phyloP scores from a whole-genome alignment of 164 flowering plant species.

The Magnolia sinica region DNA sequence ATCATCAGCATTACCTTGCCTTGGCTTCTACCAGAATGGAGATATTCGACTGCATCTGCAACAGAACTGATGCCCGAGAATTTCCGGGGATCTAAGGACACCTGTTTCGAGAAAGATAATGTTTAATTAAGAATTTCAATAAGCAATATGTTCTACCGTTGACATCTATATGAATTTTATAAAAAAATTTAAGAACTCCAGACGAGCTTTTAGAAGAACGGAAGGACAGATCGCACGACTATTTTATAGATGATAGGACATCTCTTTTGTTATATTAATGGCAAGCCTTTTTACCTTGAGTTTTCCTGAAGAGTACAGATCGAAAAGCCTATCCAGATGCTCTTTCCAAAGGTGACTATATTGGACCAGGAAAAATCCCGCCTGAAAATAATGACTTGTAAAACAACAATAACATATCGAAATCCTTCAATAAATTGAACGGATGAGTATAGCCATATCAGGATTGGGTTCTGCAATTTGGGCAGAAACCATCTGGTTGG shows the following conservation, averaged over 20 bases:
- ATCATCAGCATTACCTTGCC: conserved; percentile 67
- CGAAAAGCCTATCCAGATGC: conserved; percentile 64
- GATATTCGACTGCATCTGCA: conserved; percentile 95
- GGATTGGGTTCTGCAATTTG: neutral
- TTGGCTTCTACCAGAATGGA: conserved; percentile 91
- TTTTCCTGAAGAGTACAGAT: conserved; percentile 65
- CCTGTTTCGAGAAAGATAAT: conserved; percentile 31
- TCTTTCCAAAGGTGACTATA: conserved; percentile 76
- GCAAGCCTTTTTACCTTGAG: conserved; percentile 58
- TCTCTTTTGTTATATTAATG: neutral
- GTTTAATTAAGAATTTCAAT: neutral
- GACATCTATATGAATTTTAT: too few relatives aligned
- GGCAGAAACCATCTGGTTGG: neutral
- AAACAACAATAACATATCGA: neutral
- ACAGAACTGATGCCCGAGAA: conserved; percentile 75
- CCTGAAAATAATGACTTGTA: conserved; percentile 37
- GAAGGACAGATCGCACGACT: too few relatives aligned
- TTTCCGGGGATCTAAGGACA: conserved; percentile 66
- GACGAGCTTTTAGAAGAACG: too few relatives aligned
- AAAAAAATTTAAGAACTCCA: too few relatives aligned
- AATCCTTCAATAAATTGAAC: neutral
- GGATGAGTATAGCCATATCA: neutral
- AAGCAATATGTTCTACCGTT: too few relatives aligned
- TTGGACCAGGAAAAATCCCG: conserved; percentile 87
- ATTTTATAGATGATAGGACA: too few relatives aligned